Percentiles rank a stretch among this genome's conserved stretches.
Evolutionary conservation across 352 stramenopile genomes (phyloP).

Genomic region (Globisporangium perplexum): DNA sequence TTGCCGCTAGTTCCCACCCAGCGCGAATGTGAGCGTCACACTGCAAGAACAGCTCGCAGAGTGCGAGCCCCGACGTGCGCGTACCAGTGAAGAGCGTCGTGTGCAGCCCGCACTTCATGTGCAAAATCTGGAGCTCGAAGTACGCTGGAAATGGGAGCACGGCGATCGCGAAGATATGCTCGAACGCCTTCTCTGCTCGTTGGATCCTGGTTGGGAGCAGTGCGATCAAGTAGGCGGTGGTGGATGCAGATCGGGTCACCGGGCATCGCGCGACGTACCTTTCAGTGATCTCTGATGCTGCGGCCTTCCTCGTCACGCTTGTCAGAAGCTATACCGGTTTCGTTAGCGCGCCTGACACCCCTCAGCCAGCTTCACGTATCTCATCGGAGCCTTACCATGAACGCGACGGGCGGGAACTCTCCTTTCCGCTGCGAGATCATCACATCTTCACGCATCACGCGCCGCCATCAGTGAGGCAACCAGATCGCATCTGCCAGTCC

Average conservation of each 20-base stretch:
- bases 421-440: conserved; percentile 75
- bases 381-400: conserved; percentile 35
- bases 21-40: background rate
- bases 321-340: conserved; percentile 6
- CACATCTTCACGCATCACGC: conserved; percentile 29
- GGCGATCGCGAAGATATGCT: conserved; percentile 44
- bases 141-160: conserved; percentile 37
- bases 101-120: conserved; percentile 28
- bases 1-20: conserved; percentile 4
- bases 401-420: conserved; percentile 60
- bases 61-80: background rate
- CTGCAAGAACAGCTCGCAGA: background rate
- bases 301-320: conserved; percentile 26
- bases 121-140: conserved; percentile 38
- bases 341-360: background rate
- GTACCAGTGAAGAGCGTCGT: conserved; percentile 47
- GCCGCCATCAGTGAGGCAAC: background rate
- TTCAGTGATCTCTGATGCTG: conserved; percentile 33
- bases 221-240: background rate
- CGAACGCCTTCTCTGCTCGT: conserved; percentile 58
- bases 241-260: background rate
- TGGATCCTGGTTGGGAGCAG: conserved; percentile 22
- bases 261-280: conserved; percentile 18
- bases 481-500: background rate
- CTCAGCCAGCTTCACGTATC: background rate